These are phyloP conservation scores for Fusarium chuoi DNA, from an alignment of 2,329 filamentous ascomycete genomes.

Conservation along the genomic window DNA sequence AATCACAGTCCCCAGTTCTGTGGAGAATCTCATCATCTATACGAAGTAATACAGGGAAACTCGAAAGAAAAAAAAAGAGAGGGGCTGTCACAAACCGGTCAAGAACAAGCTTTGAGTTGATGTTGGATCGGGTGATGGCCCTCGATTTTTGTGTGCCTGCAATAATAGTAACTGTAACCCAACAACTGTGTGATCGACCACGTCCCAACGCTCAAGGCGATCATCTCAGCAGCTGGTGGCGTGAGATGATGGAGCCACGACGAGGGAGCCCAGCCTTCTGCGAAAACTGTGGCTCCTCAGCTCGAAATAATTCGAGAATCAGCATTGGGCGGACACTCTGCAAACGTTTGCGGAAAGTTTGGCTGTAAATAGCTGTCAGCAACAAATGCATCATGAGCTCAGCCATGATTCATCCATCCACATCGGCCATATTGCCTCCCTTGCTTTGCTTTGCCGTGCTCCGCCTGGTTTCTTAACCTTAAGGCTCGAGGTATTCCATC, in stretches of 20 bases:
- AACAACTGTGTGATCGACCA: constrained; percentile 17
- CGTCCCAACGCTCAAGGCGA: constrained; percentile 5
- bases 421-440: background rate
- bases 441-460: background rate
- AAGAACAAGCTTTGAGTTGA: constrained; percentile 28
- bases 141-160: constrained; percentile 7
- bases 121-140: constrained; percentile 29
- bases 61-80: constrained; percentile 5
- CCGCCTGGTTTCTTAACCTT: background rate
- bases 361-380: constrained; percentile 20
- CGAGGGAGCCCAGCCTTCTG: constrained; percentile 6
- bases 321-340: background rate
- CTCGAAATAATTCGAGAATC: background rate
- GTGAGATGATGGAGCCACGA: constrained; percentile 32
- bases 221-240: constrained; percentile 18
- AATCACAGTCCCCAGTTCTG: constrained; percentile 11
- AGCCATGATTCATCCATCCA: constrained; percentile 5
- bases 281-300: constrained; percentile 16
- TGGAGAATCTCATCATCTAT: constrained; percentile 29
- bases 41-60: constrained; percentile 30
- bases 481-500: background rate
- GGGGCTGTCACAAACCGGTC: constrained; percentile 28
- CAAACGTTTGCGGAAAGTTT: constrained; percentile 16
- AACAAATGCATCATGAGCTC: constrained; percentile 8
- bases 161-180: constrained; percentile 28